These are phyloP conservation scores for Cryoendolithus antarcticus DNA, from an alignment of 2,329 filamentous ascomycete species.

Conservation along the genomic window DNA sequence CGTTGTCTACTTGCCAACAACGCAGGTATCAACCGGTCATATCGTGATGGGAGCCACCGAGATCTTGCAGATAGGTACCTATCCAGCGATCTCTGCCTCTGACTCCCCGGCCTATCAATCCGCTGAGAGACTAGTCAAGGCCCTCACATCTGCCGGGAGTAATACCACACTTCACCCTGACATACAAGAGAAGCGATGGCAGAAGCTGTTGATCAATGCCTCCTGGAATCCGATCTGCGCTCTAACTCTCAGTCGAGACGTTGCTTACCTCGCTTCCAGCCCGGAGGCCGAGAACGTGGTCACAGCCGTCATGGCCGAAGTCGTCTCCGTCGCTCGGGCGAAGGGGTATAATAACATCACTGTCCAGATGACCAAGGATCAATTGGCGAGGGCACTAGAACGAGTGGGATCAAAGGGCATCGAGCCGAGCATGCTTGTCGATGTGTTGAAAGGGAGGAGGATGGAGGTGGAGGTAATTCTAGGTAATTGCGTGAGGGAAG, in stretches of 20 bases:
- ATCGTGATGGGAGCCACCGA: slow-evolving; percentile 37
- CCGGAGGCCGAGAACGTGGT: slow-evolving; percentile 26
- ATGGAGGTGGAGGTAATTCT: slow-evolving; percentile 42
- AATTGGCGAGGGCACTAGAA: slow-evolving; percentile 9
- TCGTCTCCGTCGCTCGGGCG: slow-evolving; percentile 29
- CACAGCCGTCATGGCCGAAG: slow-evolving; percentile 33
- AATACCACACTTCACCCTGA: slow-evolving; percentile 39
- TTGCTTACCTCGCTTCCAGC: slow-evolving; percentile 35
- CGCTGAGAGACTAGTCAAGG: slow-evolving; percentile 17
- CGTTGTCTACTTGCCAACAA: slow-evolving; percentile 40
- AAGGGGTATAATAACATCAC: slow-evolving; percentile 27
- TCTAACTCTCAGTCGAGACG: slow-evolving; percentile 38
- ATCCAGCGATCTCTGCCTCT: slow-evolving; percentile 22
- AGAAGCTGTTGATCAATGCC: slow-evolving; percentile 49
- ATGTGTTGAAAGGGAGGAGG: slow-evolving; percentile 28
- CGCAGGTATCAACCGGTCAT: slow-evolving; percentile 37
- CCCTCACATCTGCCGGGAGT: slow-evolving; percentile 30
- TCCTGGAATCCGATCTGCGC: slow-evolving; percentile 51
- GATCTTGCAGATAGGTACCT: slow-evolving; percentile 38
- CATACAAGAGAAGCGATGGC: slow-evolving; percentile 47
- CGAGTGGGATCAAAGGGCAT: slow-evolving; percentile 28
- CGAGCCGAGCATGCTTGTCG: slow-evolving; percentile 40
- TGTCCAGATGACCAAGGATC: slow-evolving; percentile 23
- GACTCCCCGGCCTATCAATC: slow-evolving; percentile 3
- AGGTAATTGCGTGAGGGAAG: slow-evolving; percentile 34